A percentile compares a stretch with the other conserved stretches of the same genome.
These are phyloP conservation scores for Cordyceps militaris DNA, from an alignment of 2,329 filamentous ascomycete genomes.

Conservation along the genomic window DNA sequence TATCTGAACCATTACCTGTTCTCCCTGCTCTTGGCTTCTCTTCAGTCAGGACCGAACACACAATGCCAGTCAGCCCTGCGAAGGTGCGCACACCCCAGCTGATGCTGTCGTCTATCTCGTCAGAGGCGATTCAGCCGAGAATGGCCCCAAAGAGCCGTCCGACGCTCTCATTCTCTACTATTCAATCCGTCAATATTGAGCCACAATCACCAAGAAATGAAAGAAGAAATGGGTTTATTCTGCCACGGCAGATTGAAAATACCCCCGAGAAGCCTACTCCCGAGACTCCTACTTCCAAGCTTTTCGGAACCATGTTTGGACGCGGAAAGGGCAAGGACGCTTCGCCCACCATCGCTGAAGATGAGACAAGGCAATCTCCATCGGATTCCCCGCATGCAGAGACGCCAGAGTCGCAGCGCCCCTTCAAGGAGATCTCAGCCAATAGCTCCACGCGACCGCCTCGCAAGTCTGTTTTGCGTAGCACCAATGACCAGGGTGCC, in stretches of 20 bases:
- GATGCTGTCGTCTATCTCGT: constrained; percentile 17
- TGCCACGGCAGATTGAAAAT: constrained; percentile 38
- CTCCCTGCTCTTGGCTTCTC: constrained; percentile 24
- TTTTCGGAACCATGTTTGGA: constrained; percentile 38
- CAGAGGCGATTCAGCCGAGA: constrained; percentile 12
- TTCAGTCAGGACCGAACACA: constrained; percentile 28
- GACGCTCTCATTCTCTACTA: constrained; percentile 21
- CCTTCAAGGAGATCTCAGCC: constrained; percentile 56
- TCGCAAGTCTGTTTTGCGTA: constrained; percentile 32
- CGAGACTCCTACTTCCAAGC: constrained; percentile 32
- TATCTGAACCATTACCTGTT: constrained; percentile 21
- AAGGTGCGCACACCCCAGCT: constrained; percentile 14
- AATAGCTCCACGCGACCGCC: constrained; percentile 40
- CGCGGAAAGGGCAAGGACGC: constrained; percentile 36
- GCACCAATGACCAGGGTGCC: constrained; percentile 61
- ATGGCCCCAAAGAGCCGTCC: constrained; percentile 10
- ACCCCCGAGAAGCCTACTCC: constrained; percentile 25
- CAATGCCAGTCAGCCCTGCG: constrained; percentile 25
- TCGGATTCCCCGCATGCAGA: constrained; percentile 33
- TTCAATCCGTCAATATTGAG: constrained; percentile 40
- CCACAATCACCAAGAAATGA: constrained; percentile 43
- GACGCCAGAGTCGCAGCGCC: constrained; percentile 48
- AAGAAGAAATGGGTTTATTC: constrained; percentile 49
- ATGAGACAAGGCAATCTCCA: constrained; percentile 53
- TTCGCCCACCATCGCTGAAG: constrained; percentile 52